These are phyloP conservation scores for Galerina marginata DNA, from an alignment of 768 basidiomycete species.

Conservation along the genomic window DNA sequence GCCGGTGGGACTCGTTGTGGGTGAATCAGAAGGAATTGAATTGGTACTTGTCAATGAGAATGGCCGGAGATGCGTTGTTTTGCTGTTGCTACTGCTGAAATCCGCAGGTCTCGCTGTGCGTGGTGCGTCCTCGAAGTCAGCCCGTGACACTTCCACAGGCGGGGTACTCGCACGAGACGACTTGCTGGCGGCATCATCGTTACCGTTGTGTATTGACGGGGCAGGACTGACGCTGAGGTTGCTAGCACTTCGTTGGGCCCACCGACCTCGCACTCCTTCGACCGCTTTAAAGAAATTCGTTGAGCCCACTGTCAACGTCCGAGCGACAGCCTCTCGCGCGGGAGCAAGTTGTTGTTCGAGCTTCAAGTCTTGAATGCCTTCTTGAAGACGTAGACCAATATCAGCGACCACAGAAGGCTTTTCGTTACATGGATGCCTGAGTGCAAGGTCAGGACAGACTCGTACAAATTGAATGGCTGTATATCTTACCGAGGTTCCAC, in stretches of 20 bases:
- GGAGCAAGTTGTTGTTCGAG: slow-evolving; percentile 94
- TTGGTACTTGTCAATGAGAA: slow-evolving; percentile 34
- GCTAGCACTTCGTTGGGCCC: slow-evolving; percentile 45
- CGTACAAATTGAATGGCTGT: not conserved
- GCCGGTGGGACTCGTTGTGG: slow-evolving; percentile 21
- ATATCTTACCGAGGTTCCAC: slow-evolving; percentile 82
- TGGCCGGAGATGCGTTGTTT: slow-evolving; percentile 23
- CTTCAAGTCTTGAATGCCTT: slow-evolving; percentile 93
- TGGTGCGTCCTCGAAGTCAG: slow-evolving; percentile 37
- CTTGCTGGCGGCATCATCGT: slow-evolving; percentile 28
- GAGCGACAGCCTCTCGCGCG: slow-evolving; percentile 85
- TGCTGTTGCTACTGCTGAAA: slow-evolving; percentile 11
- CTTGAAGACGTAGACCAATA: slow-evolving; percentile 87
- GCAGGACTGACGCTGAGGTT: slow-evolving; percentile 20
- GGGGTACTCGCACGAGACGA: slow-evolving; percentile 42
- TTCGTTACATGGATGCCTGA: slow-evolving; percentile 91
- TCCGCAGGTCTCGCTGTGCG: slow-evolving; percentile 26
- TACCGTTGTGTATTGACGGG: slow-evolving; percentile 17
- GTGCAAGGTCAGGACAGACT: slow-evolving; percentile 1
- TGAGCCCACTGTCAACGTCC: slow-evolving; percentile 76
- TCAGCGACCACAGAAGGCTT: slow-evolving; percentile 90
- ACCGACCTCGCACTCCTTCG: slow-evolving; percentile 83
- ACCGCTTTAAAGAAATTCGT: slow-evolving; percentile 88
- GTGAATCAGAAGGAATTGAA: slow-evolving; percentile 27
- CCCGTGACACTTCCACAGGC: slow-evolving; percentile 44